Conservation (phyloP, 2,329 filamentous ascomycete species). For the Alternaria sp. region DNA sequence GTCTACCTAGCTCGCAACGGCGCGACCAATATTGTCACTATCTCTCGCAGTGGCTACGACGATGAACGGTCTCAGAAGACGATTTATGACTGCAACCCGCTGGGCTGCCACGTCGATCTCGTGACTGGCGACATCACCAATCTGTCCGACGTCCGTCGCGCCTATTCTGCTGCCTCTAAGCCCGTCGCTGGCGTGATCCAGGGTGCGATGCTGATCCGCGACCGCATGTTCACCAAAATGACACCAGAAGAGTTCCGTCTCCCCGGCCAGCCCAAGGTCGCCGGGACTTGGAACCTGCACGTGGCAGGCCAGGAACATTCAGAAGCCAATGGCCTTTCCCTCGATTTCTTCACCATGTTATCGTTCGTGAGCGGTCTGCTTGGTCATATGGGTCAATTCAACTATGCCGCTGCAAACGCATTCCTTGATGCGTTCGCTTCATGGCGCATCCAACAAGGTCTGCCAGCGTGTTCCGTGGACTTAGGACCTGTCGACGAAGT, state of each 20-base stretch:
- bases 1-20: conserved; percentile 31
- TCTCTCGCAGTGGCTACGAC: conserved; percentile 21
- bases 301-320: conserved; percentile 5
- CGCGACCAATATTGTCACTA: conserved; percentile 25
- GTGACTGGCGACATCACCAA: conserved; percentile 16
- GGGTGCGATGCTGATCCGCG: conserved; percentile 10
- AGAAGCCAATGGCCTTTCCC: conserved; percentile 3
- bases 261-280: conserved; percentile 24
- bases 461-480: conserved; percentile 35
- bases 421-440: conserved; percentile 44
- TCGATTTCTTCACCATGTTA: conserved; percentile 54
- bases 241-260: conserved; percentile 20
- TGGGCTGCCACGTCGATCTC: conserved; percentile 21
- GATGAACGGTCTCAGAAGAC: conserved; percentile 13
- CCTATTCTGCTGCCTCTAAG: conserved; percentile 5
- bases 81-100: conserved; percentile 11
- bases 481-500: conserved; percentile 40
- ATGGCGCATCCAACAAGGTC: conserved; percentile 29
- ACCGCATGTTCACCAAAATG: conserved; percentile 25
- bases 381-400: conserved; percentile 36
- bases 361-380: conserved; percentile 40
- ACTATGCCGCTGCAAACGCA: conserved; percentile 40
- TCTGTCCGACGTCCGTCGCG: conserved; percentile 8
- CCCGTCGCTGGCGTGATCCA: conserved; percentile 21
- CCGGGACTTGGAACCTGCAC: conserved; percentile 41